phyloP scores from a whole-genome alignment of 2,329 filamentous ascomycete genomes.

The Chaetomiaceae sp. region DNA sequence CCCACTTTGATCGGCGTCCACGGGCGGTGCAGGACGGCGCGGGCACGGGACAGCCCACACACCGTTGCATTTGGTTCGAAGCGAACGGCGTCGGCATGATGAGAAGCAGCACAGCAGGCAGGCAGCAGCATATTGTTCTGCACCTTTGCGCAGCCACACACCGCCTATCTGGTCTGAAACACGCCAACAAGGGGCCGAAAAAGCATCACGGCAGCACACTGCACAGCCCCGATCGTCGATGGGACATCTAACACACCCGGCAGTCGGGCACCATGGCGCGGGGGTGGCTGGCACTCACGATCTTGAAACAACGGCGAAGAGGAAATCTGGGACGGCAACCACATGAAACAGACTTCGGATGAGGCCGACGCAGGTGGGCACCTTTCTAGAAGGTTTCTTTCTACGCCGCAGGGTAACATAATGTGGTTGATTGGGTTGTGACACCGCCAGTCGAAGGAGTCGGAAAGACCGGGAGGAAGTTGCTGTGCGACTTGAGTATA shows the following conservation, averaged over 20 bases:
- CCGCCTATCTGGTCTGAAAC: neutral
- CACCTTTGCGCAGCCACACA: constrained; percentile 5
- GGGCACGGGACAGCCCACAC: neutral
- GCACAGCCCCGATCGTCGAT: constrained; percentile 7
- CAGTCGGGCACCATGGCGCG: no score
- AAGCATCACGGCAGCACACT: neutral
- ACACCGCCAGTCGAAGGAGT: no score
- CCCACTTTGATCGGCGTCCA: neutral
- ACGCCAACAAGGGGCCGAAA: neutral
- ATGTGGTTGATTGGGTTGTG: no score
- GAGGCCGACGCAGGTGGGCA: neutral
- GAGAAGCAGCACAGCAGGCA: neutral
- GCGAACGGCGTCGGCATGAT: no score
- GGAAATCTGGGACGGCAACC: no score
- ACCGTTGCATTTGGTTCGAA: no score
- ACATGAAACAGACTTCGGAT: neutral
- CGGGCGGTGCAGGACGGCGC: neutral
- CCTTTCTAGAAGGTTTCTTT: constrained; percentile 1
- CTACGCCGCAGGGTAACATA: neutral
- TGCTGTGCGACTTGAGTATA: neutral
- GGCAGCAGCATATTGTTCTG: constrained; percentile 9
- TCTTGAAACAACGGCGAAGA: no score
- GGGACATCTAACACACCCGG: no score
- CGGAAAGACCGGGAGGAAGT: no score
- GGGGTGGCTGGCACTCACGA: no score